A percentile compares a stretch with the other conserved stretches of the same genome.
Conservation (phyloP, 441 rosid genomes). For the Gossypium gossypioides region DNA sequence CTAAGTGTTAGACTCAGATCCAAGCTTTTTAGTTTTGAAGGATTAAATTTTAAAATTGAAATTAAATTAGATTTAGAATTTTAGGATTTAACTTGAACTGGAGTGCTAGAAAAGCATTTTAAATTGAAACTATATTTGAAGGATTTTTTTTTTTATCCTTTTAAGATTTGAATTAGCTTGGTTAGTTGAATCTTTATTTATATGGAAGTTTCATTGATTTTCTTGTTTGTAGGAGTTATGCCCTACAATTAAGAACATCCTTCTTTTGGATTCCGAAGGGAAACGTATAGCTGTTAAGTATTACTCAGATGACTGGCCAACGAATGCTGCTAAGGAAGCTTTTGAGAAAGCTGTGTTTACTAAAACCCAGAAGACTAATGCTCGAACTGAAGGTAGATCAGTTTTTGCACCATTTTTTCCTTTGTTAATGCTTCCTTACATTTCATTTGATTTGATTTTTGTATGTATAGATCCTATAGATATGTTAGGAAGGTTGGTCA, state of each 20-base stretch:
- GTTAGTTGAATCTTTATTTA: too few species aligned
- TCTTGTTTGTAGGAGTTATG: slow-evolving; percentile 40
- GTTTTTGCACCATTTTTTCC: background rate
- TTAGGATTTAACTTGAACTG: background rate
- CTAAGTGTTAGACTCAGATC: background rate
- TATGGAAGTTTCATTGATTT: background rate
- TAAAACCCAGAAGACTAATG: slow-evolving; percentile 81
- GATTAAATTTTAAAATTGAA: background rate
- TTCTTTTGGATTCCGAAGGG: slow-evolving; percentile 80
- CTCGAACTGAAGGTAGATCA: slow-evolving; percentile 59
- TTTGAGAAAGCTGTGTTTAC: slow-evolving; percentile 67
- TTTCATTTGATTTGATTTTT: background rate
- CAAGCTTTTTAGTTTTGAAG: background rate
- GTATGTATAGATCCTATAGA: background rate
- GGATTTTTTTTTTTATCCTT: background rate
- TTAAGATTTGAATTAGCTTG: too few species aligned
- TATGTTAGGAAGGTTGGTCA: background rate
- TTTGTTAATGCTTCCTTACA: background rate
- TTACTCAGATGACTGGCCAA: slow-evolving; percentile 68
- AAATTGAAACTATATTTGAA: background rate
- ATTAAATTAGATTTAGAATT: background rate
- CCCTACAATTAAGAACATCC: slow-evolving; percentile 61
- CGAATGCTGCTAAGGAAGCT: slow-evolving; percentile 65
- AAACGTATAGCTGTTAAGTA: slow-evolving; percentile 78
- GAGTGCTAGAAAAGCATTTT: background rate